phyloP scores from a whole-genome alignment of 2,329 filamentous ascomycete genomes.

The Colletotrichum cordylinicola region DNA sequence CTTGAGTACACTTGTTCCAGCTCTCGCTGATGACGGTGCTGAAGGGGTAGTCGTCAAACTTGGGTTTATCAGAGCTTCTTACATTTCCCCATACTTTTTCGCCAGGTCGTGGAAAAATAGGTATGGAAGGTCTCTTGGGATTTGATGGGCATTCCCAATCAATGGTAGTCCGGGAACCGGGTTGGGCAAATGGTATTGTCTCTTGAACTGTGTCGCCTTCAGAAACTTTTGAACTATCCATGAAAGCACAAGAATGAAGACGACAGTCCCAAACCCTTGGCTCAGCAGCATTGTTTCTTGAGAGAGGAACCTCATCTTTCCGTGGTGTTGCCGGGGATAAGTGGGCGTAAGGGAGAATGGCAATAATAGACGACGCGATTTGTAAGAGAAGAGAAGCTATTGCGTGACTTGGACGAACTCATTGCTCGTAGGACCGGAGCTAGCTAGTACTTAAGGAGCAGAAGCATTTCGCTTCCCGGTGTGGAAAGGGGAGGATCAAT shows the following conservation, averaged over 20 bases:
- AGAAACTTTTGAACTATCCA: background rate
- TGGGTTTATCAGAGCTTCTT: background rate
- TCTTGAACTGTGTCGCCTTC: background rate
- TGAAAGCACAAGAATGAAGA: background rate
- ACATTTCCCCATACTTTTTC: background rate
- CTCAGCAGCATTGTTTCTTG: background rate
- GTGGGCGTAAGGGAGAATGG: background rate
- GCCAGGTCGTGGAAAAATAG: background rate
- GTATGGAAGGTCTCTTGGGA: background rate
- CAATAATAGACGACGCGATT: fast-evolving
- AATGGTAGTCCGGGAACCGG: background rate
- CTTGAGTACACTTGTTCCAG: background rate
- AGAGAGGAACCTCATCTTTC: background rate
- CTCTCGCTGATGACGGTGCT: too few species aligned
- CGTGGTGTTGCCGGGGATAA: fast-evolving
- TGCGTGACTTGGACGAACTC: background rate
- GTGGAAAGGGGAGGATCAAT: background rate
- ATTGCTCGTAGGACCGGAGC: background rate
- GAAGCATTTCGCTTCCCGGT: background rate
- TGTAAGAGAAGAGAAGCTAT: background rate
- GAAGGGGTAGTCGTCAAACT: too few species aligned
- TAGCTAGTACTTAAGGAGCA: background rate
- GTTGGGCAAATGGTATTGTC: background rate
- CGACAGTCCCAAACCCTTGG: background rate
- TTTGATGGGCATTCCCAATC: background rate